Percentiles rank a stretch among this genome's conserved stretches.
phyloP scores from a whole-genome alignment of 225 moss, liverwort and hornwort species.

The Pseudoscleropodium purum region DNA sequence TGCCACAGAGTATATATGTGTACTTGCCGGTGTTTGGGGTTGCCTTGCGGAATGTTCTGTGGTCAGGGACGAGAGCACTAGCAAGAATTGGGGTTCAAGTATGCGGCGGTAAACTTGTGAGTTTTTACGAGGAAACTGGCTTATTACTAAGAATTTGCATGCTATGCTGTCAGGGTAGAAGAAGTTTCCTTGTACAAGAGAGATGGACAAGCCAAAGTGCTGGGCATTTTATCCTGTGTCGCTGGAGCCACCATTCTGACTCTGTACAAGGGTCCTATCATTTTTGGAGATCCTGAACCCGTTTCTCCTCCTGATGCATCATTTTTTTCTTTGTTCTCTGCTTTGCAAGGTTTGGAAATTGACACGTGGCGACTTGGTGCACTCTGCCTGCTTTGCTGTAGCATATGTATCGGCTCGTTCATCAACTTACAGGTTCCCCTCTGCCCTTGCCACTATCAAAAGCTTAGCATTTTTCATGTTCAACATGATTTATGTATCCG shows the following conservation, averaged over 20 bases:
- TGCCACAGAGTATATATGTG: neutral
- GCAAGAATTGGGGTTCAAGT: neutral
- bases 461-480: neutral
- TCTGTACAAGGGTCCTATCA: slow-evolving; percentile 42
- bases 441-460: neutral
- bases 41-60: neutral
- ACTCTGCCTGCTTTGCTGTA: slow-evolving; percentile 35
- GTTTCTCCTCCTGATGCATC: neutral
- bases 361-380: slow-evolving; percentile 61
- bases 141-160: neutral
- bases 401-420: slow-evolving; percentile 24
- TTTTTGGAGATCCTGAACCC: neutral
- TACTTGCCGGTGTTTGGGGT: neutral
- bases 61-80: neutral
- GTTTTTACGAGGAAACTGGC: neutral
- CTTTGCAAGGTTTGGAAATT: neutral
- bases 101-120: neutral
- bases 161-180: slow-evolving; percentile 28
- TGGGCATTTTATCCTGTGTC: slow-evolving; percentile 35
- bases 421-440: slow-evolving; percentile 57
- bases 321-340: neutral
- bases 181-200: slow-evolving; percentile 2
- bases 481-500: neutral
- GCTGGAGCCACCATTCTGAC: slow-evolving; percentile 39
- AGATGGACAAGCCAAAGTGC: slow-evolving; percentile 54